phyloP scores from a whole-genome alignment of 257 asterid species.

The Leonotis leonurus region DNA sequence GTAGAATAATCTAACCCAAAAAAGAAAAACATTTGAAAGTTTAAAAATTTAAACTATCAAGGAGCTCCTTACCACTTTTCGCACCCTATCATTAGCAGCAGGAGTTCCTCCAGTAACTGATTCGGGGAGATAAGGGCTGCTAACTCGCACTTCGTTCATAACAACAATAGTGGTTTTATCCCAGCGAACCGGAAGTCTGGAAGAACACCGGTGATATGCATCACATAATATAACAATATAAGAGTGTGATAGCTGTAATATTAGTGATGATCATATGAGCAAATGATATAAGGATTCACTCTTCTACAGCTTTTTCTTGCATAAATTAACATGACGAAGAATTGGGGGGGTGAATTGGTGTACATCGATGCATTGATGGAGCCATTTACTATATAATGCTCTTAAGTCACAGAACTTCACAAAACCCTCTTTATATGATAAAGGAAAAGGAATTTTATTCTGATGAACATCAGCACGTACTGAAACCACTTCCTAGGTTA shows the following conservation, averaged over 20 bases:
- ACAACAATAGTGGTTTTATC: constrained; percentile 86
- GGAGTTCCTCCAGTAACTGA: constrained; percentile 88
- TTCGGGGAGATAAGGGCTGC: constrained; percentile 90
- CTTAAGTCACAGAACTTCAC: background rate
- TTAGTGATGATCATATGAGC: background rate
- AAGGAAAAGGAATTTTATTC: background rate
- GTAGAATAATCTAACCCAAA: background rate
- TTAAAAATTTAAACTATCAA: background rate
- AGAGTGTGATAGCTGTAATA: background rate
- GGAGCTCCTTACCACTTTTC: constrained; percentile 74
- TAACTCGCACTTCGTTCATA: constrained; percentile 92
- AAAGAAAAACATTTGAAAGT: background rate
- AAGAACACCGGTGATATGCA: background rate
- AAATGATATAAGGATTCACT: background rate
- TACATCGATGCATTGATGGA: background rate
- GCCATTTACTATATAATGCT: background rate
- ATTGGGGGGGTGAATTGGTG: background rate
- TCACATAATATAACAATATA: background rate
- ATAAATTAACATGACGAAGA: background rate
- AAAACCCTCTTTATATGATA: background rate
- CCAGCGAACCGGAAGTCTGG: constrained; percentile 97
- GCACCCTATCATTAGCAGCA: constrained; percentile 91
- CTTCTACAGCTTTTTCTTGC: background rate
- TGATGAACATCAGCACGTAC: background rate
- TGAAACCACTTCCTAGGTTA: background rate